A percentile compares a stretch with the other conserved stretches of the same genome.
Evolutionary conservation across 1,139 yeast species (phyloP).

Genomic region (Diutina catenulata): DNA sequence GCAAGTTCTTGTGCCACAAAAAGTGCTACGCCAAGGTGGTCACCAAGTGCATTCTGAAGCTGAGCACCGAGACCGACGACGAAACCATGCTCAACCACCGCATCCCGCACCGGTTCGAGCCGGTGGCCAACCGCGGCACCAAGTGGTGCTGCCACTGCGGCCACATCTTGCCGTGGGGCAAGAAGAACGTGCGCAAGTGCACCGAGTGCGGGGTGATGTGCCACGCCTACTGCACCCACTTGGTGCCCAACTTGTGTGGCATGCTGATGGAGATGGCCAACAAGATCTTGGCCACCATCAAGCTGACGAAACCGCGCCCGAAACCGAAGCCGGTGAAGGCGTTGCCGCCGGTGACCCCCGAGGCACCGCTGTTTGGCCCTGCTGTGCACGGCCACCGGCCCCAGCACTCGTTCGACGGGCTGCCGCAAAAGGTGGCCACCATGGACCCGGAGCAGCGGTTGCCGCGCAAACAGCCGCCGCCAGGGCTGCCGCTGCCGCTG

Average conservation of each 20-base stretch:
- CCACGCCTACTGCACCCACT: slow-evolving; percentile 83
- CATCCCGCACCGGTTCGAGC: slow-evolving; percentile 92
- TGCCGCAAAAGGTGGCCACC: not conserved
- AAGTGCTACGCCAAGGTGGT: slow-evolving; percentile 91
- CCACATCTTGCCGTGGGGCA: slow-evolving; percentile 88
- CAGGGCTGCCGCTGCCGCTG: slow-evolving; percentile 2
- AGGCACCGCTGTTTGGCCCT: not conserved
- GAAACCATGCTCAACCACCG: slow-evolving; percentile 91
- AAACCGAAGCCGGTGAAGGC: not conserved
- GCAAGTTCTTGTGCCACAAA: slow-evolving; percentile 87
- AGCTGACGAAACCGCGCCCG: slow-evolving; percentile 55
- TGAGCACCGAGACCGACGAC: slow-evolving; percentile 64
- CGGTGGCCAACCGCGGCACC: slow-evolving; percentile 84
- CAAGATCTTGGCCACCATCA: slow-evolving; percentile 73
- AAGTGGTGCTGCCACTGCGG: slow-evolving; percentile 99
- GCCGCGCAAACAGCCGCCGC: not conserved
- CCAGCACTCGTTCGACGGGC: slow-evolving; percentile 1
- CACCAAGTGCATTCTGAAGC: slow-evolving; percentile 88
- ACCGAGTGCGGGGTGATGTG: slow-evolving; percentile 92
- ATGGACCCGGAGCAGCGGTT: slow-evolving; percentile 2
- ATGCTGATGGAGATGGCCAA: slow-evolving; percentile 98
- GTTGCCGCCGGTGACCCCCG: not conserved
- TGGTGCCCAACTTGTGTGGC: slow-evolving; percentile 97
- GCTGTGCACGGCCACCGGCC: slow-evolving; percentile 1
- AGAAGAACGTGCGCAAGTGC: slow-evolving; percentile 89